A percentile compares a stretch with the other conserved stretches of the same genome.
phyloP scores from a whole-genome alignment of 2,329 filamentous ascomycete genomes.

The Aspergillus phoenicis region DNA sequence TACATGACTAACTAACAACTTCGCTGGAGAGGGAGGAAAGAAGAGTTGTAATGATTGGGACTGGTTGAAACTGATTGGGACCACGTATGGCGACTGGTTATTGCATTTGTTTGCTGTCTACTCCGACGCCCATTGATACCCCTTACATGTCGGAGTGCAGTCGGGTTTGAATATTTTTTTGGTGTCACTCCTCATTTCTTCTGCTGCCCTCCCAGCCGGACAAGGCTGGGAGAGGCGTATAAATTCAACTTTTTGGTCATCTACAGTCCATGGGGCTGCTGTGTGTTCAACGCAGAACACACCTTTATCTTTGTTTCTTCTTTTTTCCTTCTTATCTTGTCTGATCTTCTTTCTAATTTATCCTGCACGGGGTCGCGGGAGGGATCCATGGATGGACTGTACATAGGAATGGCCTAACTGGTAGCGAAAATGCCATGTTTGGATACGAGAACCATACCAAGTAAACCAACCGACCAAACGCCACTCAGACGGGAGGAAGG shows the following conservation, averaged over 20 bases:
- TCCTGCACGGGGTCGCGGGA: slow-evolving; percentile 1
- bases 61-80: background rate
- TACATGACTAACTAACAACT: background rate
- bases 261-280: background rate
- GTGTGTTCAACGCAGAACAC: background rate
- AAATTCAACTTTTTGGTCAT: background rate
- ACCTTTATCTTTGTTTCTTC: background rate
- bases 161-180: background rate
- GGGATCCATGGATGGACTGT: slow-evolving; percentile 3
- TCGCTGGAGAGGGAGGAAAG: background rate
- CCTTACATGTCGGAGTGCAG: slow-evolving; percentile 7
- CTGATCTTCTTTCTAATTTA: background rate
- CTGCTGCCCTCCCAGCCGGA: background rate
- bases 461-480: background rate
- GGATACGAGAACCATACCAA: background rate
- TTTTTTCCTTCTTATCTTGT: background rate
- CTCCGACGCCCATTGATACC: slow-evolving; percentile 8
- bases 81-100: slow-evolving; percentile 2
- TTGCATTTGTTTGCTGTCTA: slow-evolving; percentile 12
- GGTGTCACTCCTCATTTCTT: background rate
- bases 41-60: background rate
- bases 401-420: background rate
- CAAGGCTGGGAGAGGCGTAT: background rate
- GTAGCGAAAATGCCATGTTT: slow-evolving; percentile 11
- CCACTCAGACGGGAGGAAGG: background rate